A percentile compares a stretch with the other conserved stretches of the same genome.
These are phyloP conservation scores for Populus hybrid DNA, from an alignment of 441 rosid species.

Conservation along the genomic window DNA sequence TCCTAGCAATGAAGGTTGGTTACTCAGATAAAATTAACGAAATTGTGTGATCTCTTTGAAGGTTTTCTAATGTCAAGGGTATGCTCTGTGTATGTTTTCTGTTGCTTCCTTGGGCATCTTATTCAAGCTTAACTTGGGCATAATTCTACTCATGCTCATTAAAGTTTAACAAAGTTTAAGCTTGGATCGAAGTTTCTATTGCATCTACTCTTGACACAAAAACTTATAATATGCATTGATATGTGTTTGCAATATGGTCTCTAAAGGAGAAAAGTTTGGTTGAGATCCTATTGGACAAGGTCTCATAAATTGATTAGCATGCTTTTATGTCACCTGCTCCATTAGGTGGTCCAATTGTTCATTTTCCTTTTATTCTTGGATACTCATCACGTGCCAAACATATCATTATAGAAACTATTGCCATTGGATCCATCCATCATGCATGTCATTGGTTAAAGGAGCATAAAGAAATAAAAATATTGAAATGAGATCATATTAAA, in stretches of 20 bases:
- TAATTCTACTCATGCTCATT: not conserved
- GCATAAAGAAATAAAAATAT: not conserved
- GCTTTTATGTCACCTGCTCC: not conserved
- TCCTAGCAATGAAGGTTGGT: constrained; percentile 97
- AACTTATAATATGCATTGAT: not conserved
- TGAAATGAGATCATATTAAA: not conserved
- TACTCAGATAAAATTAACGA: constrained; percentile 89
- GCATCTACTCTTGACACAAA: not conserved
- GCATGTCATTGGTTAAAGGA: not conserved
- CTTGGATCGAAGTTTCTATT: not conserved
- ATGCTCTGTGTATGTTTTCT: not conserved
- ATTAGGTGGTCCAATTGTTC: not conserved
- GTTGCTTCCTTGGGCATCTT: constrained; percentile 5
- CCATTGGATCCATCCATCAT: not conserved
- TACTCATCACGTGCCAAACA: not conserved
- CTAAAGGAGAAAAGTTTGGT: not conserved
- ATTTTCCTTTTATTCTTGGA: not conserved
- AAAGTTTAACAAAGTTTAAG: not conserved
- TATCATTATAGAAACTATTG: not conserved
- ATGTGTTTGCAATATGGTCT: not conserved
- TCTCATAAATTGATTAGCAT: not conserved
- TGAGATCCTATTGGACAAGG: not conserved
- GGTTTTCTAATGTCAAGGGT: constrained; percentile 69
- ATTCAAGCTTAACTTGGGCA: constrained; percentile 3
- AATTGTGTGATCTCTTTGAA: constrained; percentile 76